These are phyloP conservation scores for Colletotrichum chlorophyti DNA, from an alignment of 2,329 filamentous ascomycete genomes.

Conservation along the genomic window DNA sequence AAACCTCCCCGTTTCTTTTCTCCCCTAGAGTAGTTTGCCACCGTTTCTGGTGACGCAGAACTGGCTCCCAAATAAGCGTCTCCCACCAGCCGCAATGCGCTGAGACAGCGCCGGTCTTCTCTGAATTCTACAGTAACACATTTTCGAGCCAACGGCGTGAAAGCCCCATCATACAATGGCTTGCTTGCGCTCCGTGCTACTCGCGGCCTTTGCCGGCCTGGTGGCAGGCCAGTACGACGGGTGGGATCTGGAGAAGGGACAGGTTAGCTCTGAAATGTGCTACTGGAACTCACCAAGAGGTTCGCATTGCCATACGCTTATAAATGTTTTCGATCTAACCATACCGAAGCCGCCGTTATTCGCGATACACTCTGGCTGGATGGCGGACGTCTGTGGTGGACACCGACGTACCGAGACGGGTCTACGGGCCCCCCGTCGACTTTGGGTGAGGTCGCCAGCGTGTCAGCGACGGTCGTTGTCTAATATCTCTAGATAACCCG, in stretches of 20 bases:
- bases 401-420: slow-evolving; percentile 44
- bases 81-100: not conserved
- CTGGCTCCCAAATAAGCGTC: slow-evolving; percentile 3
- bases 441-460: slow-evolving; percentile 48
- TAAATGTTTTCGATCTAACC: not conserved
- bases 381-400: slow-evolving; percentile 65
- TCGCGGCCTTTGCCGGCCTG: slow-evolving; percentile 36
- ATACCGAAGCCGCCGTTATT: slow-evolving; percentile 57
- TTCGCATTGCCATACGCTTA: slow-evolving; percentile 30
- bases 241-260: slow-evolving; percentile 51
- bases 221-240: slow-evolving; percentile 49
- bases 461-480: slow-evolving; percentile 12
- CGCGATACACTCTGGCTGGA: slow-evolving; percentile 71
- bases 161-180: not conserved
- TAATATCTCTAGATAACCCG: slow-evolving; percentile 53
- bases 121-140: not conserved
- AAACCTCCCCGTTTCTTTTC: not conserved
- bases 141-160: not conserved
- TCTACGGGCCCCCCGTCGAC: slow-evolving; percentile 46
- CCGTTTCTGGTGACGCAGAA: not conserved
- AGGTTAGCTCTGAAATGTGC: slow-evolving; percentile 67
- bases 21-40: not conserved
- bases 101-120: not conserved
- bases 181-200: slow-evolving; percentile 29
- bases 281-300: slow-evolving; percentile 58